Evolutionary conservation across 2,329 filamentous ascomycete species (phyloP).

Genomic region (Clonostachys solani): DNA sequence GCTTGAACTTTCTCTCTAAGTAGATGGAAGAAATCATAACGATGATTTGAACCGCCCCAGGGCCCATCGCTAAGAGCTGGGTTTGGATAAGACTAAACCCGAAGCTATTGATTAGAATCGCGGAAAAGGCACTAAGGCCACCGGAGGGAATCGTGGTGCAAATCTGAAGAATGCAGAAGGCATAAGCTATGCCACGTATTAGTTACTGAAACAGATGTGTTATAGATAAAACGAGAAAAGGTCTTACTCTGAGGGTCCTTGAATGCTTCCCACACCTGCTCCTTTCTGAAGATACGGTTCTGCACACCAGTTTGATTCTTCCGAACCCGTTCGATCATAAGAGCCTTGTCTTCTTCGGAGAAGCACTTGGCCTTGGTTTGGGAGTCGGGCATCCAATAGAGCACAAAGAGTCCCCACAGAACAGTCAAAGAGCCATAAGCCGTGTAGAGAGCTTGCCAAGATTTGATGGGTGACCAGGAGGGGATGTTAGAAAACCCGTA

Average conservation of each 20-base stretch:
- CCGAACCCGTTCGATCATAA: conserved; percentile 58
- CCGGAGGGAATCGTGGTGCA: conserved; percentile 71
- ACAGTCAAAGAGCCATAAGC: conserved; percentile 60
- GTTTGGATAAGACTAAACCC: conserved; percentile 58
- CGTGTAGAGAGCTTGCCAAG: conserved; percentile 68
- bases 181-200: conserved; percentile 32
- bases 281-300: conserved; percentile 43
- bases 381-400: conserved; percentile 62
- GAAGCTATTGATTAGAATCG: conserved; percentile 64
- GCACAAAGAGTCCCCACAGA: conserved; percentile 60
- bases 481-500: conserved; percentile 22
- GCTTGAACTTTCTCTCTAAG: neutral
- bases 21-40: neutral
- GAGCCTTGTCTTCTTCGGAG: conserved; percentile 58
- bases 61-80: conserved; percentile 70
- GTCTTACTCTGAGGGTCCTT: conserved; percentile 53
- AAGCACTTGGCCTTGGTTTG: conserved; percentile 71
- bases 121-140: conserved; percentile 69
- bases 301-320: conserved; percentile 59
- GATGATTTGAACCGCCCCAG: conserved; percentile 34
- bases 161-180: conserved; percentile 61
- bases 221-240: neutral
- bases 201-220: neutral
- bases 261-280: conserved; percentile 46
- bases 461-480: conserved; percentile 16